Conservation (phyloP, 306 rosid species). For the Biancaea sappan region DNA sequence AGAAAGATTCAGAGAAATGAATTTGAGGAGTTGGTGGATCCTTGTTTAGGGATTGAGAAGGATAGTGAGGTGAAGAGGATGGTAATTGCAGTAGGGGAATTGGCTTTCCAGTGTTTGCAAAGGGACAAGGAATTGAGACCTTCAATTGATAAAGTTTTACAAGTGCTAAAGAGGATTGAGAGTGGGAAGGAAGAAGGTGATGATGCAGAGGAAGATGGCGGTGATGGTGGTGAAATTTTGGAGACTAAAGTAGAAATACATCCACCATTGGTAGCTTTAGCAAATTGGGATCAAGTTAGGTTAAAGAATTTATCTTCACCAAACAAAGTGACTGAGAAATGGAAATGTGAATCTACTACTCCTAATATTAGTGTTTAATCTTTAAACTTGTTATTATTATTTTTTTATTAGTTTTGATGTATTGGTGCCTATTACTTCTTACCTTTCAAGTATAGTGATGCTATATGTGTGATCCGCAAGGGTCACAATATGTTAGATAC, state of each 20-base stretch:
- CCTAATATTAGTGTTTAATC: constrained; percentile 41
- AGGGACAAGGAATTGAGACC: constrained; percentile 67
- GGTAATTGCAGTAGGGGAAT: constrained; percentile 49
- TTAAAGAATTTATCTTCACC: constrained; percentile 42
- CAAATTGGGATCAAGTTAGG: background rate
- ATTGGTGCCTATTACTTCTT: no score
- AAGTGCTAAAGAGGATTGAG: constrained; percentile 44
- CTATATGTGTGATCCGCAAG: no score
- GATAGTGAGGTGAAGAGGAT: constrained; percentile 46
- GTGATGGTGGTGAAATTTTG: background rate
- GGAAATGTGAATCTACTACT: constrained; percentile 45
- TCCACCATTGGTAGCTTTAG: background rate
- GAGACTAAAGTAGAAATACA: background rate
- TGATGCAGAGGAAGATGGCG: background rate
- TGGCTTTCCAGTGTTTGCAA: constrained; percentile 74
- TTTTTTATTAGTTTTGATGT: no score
- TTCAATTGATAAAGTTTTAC: constrained; percentile 61
- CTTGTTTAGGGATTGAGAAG: constrained; percentile 47
- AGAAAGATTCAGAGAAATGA: constrained; percentile 51
- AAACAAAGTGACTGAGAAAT: constrained; percentile 42
- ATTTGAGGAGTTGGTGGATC: constrained; percentile 57
- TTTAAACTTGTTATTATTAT: background rate
- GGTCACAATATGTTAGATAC: no score
- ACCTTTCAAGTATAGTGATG: no score
- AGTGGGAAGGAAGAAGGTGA: constrained; percentile 17